Percentiles rank a stretch among this genome's conserved stretches.
Conservation (phyloP, 2,329 filamentous ascomycete genomes). For the Fusarium compactum region DNA sequence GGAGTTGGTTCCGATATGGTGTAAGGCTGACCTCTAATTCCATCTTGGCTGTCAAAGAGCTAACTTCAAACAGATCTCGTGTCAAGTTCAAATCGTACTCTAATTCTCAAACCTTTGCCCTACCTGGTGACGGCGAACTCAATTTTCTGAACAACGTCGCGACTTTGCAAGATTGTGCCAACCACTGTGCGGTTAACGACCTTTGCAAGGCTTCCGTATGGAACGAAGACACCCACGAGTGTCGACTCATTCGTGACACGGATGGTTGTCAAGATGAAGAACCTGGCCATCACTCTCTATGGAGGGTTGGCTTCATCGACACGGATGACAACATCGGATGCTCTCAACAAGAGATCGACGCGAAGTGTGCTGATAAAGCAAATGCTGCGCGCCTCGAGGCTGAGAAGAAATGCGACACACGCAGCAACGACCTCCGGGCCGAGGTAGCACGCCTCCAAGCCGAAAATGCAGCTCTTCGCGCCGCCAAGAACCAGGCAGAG, state of each 20-base stretch:
- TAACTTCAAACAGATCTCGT: neutral
- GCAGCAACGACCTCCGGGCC: neutral
- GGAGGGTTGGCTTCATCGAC: neutral
- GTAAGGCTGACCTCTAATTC: neutral
- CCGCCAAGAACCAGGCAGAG: neutral
- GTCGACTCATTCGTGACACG: neutral
- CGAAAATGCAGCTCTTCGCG: neutral
- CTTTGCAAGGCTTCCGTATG: neutral
- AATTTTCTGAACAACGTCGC: neutral
- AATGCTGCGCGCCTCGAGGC: neutral
- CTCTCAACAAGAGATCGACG: neutral
- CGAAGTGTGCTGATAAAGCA: neutral
- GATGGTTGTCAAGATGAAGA: conserved; percentile 3
- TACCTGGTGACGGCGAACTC: neutral
- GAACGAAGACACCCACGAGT: neutral
- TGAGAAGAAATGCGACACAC: neutral
- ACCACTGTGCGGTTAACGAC: neutral
- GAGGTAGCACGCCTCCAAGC: neutral
- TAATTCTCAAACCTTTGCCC: neutral
- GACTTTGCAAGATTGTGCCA: neutral
- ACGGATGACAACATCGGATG: neutral
- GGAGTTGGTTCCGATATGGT: neutral
- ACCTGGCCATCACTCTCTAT: neutral
- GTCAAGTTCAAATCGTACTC: neutral
- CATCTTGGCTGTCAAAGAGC: neutral